Evolutionary conservation across 2,329 filamentous ascomycete genomes (phyloP).

Genomic region (Curvularia verruculosa): DNA sequence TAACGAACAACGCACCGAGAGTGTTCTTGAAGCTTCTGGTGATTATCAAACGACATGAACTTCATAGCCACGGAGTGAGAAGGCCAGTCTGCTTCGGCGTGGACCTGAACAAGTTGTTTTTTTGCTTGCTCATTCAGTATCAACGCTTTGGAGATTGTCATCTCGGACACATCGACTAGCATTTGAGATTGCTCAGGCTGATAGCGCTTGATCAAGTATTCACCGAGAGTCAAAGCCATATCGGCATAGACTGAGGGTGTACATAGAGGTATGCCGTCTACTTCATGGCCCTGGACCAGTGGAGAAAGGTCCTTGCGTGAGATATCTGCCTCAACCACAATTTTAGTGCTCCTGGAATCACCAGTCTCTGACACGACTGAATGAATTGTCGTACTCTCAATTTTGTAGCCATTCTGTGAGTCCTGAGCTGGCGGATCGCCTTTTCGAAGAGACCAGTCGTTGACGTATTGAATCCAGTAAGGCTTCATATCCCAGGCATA

Average conservation of each 20-base stretch:
- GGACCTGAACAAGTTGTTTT: slow-evolving; percentile 18
- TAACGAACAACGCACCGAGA: slow-evolving; percentile 12
- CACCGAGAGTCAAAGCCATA: slow-evolving; percentile 42
- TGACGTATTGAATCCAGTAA: slow-evolving; percentile 49
- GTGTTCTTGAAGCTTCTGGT: slow-evolving; percentile 20
- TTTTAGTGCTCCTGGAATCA: neutral
- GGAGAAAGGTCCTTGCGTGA: slow-evolving; percentile 13
- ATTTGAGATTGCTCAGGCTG: neutral
- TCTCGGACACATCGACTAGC: slow-evolving; percentile 17
- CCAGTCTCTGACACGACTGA: neutral
- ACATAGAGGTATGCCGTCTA: slow-evolving; percentile 22
- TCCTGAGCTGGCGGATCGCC: slow-evolving; percentile 8
- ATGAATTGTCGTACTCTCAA: slow-evolving; percentile 10
- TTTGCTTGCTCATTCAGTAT: slow-evolving; percentile 10
- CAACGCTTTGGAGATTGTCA: slow-evolving; percentile 22
- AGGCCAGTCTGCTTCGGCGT: slow-evolving; percentile 17
- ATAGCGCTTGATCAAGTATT: slow-evolving; percentile 15
- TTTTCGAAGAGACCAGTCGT: slow-evolving; percentile 39
- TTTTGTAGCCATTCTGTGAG: neutral
- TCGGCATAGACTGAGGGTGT: slow-evolving; percentile 40
- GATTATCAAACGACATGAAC: slow-evolving; percentile 22
- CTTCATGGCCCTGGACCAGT: slow-evolving; percentile 21
- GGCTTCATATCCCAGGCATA: slow-evolving; percentile 47
- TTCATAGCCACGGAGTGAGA: slow-evolving; percentile 11
- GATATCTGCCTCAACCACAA: slow-evolving; percentile 22